Evolutionary conservation across 805 yeast genomes (phyloP), one percentile per base, ranked within the genome.

Genomic region (Dipodascus albidus): DNA sequence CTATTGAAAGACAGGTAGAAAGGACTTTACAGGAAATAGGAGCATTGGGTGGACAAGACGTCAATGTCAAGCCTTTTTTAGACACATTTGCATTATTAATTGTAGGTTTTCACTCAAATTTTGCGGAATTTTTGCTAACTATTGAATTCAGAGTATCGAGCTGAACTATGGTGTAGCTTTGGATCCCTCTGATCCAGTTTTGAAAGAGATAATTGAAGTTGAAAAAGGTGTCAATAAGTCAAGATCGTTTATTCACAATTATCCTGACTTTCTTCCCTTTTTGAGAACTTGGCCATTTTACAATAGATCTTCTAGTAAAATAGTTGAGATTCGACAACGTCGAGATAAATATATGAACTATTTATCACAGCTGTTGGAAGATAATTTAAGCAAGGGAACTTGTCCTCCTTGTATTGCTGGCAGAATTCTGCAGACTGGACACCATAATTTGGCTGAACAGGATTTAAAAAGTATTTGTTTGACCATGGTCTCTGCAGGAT

Each of bases 401-500:
- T 72, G 60, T 51, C 59, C 54, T 59, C 57, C 66, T 1, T 64
- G 74, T 50, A 67, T 69, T 17, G 67, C 69, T 6, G 72, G 71
- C 1, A 66, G 62, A 52, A 67, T 65, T 51, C 64, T 70, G n/a
- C 68, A 68, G 50, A 60, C 59, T 38, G 57, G 58, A 15, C 64
- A 62, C 6, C 48, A 60, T 31, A 56, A 56, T 53, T 57, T 63
- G 41, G 57, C 52, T n/a, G 62, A 58, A n/a, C 63, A 56, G 6
- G 87, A 83, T 60, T 62, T 80, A 50, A 70, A 71, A 48, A 78
- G 86, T 48, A 73, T 82, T 3, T 84, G 90, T 61, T 68, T 85
- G 44, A 82, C 90, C 0, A 79, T 84, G 83, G 82, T 85, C 0
- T 82, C 88, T 59, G 93, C 90, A 6, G 93, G 93, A 0, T 67